A percentile compares a stretch with the other conserved stretches of the same genome.
Evolutionary conservation across 345 rosid species (phyloP).

Genomic region (Capsella bursapastoris): DNA sequence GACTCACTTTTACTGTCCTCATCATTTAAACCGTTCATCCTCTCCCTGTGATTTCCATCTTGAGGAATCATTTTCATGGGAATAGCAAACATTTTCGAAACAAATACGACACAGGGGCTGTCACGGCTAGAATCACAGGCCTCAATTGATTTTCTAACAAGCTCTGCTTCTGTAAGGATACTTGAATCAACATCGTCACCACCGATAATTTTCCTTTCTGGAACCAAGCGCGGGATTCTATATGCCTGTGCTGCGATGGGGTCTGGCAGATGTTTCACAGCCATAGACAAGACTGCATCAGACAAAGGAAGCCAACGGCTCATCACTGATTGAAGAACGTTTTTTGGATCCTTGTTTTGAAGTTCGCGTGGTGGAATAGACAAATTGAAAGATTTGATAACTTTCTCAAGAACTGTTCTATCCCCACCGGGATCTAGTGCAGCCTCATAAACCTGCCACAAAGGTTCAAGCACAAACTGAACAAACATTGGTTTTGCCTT

Average conservation of each 20-base stretch:
- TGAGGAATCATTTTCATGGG: conserved; percentile 81
- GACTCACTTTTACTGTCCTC: conserved; percentile 60
- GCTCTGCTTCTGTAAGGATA: conserved; percentile 67
- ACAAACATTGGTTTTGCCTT: conserved; percentile 94
- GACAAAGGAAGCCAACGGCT: conserved; percentile 96
- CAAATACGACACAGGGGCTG: conserved; percentile 83
- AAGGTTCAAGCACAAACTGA: conserved; percentile 91
- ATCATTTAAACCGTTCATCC: conserved; percentile 53
- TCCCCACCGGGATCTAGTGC: conserved; percentile 74
- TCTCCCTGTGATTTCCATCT: conserved; percentile 72
- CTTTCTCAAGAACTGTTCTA: conserved; percentile 64
- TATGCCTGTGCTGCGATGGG: conserved; percentile 78
- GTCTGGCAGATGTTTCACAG: conserved; percentile 78
- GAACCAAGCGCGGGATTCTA: conserved; percentile 74
- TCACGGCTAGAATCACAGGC: conserved; percentile 67
- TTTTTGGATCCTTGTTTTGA: conserved; percentile 84
- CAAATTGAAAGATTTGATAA: conserved; percentile 73
- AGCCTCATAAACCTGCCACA: conserved; percentile 88
- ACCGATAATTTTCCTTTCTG: conserved; percentile 62
- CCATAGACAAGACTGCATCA: conserved; percentile 86
- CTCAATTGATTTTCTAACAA: conserved; percentile 76
- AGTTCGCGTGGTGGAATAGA: conserved; percentile 79
- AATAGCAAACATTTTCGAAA: conserved; percentile 93
- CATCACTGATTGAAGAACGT: conserved; percentile 80
- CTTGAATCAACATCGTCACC: conserved; percentile 50